Evolutionary conservation across 2,329 filamentous ascomycete species (phyloP).

Genomic region (Talaromyces sp.): DNA sequence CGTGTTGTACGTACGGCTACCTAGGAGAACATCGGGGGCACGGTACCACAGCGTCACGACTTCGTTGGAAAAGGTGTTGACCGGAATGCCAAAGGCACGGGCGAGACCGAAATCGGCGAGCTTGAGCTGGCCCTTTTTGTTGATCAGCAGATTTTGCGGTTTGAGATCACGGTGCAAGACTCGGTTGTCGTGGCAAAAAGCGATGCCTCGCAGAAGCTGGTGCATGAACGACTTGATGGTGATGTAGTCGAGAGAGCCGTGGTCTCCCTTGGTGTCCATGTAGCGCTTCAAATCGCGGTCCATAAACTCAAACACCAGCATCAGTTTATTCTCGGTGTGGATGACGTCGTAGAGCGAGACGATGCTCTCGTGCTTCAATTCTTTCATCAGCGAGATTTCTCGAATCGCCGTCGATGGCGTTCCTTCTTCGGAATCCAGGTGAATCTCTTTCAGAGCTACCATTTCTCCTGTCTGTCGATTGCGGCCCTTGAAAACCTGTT

Average conservation of each 20-base stretch:
- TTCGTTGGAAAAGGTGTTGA: constrained; percentile 97
- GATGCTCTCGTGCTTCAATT: constrained; percentile 98
- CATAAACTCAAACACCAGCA: constrained; percentile 99
- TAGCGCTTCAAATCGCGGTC: constrained; percentile 98
- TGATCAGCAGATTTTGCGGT: constrained; percentile 94
- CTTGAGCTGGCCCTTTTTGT: constrained; percentile 83
- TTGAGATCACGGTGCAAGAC: constrained; percentile 95
- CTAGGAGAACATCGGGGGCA: constrained; percentile 89
- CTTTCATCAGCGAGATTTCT: constrained; percentile 99
- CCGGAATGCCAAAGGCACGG: constrained; percentile 90
- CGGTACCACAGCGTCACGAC: constrained; percentile 98
- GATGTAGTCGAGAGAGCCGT: constrained; percentile 78
- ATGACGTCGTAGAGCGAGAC: constrained; percentile 97
- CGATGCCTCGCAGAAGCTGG: constrained; percentile 90
- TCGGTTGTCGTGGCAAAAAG: constrained; percentile 96
- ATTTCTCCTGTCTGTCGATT: constrained; percentile 96
- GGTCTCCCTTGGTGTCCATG: constrained; percentile 90
- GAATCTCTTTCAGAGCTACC: constrained; percentile 96
- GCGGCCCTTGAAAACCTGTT: constrained; percentile 92
- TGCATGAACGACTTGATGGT: constrained; percentile 99
- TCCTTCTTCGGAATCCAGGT: constrained; percentile 96
- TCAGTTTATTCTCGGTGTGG: constrained; percentile 98
- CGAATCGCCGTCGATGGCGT: constrained; percentile 96
- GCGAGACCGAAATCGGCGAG: constrained; percentile 93
- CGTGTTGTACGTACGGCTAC: constrained; percentile 96